Evolutionary conservation across 129 eudicot species (phyloP), one percentile per base, ranked within the genome.

Genomic region (Smallanthus sonchifolius): DNA sequence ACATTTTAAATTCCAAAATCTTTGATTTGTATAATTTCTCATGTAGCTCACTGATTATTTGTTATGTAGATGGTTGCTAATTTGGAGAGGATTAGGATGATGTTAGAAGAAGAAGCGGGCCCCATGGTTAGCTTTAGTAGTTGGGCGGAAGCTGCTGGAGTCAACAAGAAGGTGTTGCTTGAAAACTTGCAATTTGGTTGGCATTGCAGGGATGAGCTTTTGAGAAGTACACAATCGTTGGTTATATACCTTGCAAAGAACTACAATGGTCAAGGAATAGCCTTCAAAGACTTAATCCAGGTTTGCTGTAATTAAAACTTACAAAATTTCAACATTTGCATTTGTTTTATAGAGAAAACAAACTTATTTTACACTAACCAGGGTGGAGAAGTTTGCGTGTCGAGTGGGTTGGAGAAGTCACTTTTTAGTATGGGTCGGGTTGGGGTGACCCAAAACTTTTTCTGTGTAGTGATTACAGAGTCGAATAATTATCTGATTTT

Each of bases 141-240:
- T 77, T 92, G 98, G 98, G 98, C 98, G 7, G 81, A 75, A 81
- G 98, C 88, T 76, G 95, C 96, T 57, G 86, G 87, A 65, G 35
- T 92, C 4, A 87, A 87, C 61, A 83, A 84, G 84, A 86, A 80
- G 70, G 84, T 54, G 64, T 77, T 92, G 77, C 95, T 82, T 72
- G 83, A 82, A 77, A 84, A 79, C 45, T 69, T 92, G 86, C 85
- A 80, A 65, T 84, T 74, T 43, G 98, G 98, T 65, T 89, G 96
- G 94, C 73, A 75, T 80, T 92, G 95, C 77, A 78, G 94, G 85
- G 95, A 87, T 63, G 96, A 87, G 82, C 95, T 92, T 64, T 72
- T 92, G 67, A 86, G 86, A 89, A 92, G 96, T 66, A 85, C 95
- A 5, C 85, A 87, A 17, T 86, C 98, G 13, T 81, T 92, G 75